A percentile compares a stretch with the other conserved stretches of the same genome.
Conservation (phyloP, 1,139 yeast genomes). For the Saccharomyces pastorianus region DNA sequence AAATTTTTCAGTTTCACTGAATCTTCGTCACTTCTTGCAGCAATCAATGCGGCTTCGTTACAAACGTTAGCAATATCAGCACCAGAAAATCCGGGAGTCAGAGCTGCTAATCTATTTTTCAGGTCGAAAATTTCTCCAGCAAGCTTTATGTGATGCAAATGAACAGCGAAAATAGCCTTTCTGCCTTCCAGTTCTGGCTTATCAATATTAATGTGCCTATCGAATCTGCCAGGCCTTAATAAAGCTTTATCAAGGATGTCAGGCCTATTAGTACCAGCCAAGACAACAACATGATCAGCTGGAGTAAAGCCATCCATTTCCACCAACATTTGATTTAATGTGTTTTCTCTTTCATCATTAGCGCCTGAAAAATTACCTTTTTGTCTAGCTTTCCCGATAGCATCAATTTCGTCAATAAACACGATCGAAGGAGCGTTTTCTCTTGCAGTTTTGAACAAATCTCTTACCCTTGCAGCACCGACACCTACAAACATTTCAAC, state of each 20-base stretch:
- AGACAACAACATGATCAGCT: slow-evolving; percentile 68
- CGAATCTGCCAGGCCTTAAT: slow-evolving; percentile 79
- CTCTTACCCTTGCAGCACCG: slow-evolving; percentile 78
- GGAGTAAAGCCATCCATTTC: slow-evolving; percentile 81
- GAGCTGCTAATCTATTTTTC: slow-evolving; percentile 65
- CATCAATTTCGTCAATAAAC: slow-evolving; percentile 79
- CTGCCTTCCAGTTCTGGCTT: slow-evolving; percentile 74
- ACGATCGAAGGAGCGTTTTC: slow-evolving; percentile 75
- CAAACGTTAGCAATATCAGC: slow-evolving; percentile 82
- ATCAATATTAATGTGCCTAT: slow-evolving; percentile 66
- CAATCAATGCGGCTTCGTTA: slow-evolving; percentile 76
- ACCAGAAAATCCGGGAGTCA: slow-evolving; percentile 81
- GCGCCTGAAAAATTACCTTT: slow-evolving; percentile 54
- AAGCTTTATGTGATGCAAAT: slow-evolving; percentile 52
- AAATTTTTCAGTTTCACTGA: slow-evolving; percentile 55
- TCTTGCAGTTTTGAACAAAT: slow-evolving; percentile 68
- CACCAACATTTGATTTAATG: slow-evolving; percentile 68
- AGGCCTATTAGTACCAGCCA: slow-evolving; percentile 78
- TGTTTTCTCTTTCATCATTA: slow-evolving; percentile 74
- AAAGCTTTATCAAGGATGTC: slow-evolving; percentile 71
- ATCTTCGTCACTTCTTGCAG: slow-evolving; percentile 58
- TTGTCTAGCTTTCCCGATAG: slow-evolving; percentile 70
- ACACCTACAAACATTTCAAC: slow-evolving; percentile 82
- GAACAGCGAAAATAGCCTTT: slow-evolving; percentile 65
- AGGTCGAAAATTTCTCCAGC: slow-evolving; percentile 49